Evolutionary conservation across 1,139 yeast species (phyloP), one percentile per base, ranked within the genome.

Genomic region (Wickerhamomyces sp.): DNA sequence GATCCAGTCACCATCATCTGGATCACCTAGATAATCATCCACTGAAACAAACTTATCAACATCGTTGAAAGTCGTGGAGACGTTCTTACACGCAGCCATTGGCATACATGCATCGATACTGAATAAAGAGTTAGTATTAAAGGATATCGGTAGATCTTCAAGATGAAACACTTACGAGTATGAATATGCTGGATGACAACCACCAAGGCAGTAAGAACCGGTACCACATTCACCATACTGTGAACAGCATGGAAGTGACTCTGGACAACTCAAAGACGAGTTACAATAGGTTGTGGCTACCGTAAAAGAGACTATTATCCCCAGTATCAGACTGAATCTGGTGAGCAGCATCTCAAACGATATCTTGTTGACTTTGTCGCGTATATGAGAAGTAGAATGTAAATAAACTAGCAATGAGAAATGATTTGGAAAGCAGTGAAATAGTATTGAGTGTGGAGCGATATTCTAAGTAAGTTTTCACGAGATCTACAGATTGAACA

Each of bases 151-250:
- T 5, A 18, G 3, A 18, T 18, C 23, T 18, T 18, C 23, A 29
- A 29, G 10, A 29, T 29, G 31, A 29, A 29, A 29, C 31, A 29
- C 31, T 29, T 11, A 29, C 31, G 41, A 39, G 62, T 58, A 78
- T 0, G 84, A 79, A 54, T 52, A 75, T 43, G 72, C 64, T 40
- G 80, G 72, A 60, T 79, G 79, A 67, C 86, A 80, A 40, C 95
- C 93, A 42, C 89, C 91, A 42, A 89, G 71, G 70, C 96, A 89
- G 62, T 75, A 71, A 4, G 81, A 70, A 2, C 96, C 96, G 14
- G 83, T 74, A 45, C 96, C 96, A 72, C 96, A 89, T n/a, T 68
- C 71, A 34, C 95, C 95, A 57, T 79, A 85, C 55, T 82, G 88
- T 23, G 90, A 81, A 63, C 96, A 89, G 62, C 96, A 89, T 40